Base-by-base conservation (phyloP, 2,329 filamentous ascomycete genomes). In the Colletotrichum lindemuthianum region DNA sequence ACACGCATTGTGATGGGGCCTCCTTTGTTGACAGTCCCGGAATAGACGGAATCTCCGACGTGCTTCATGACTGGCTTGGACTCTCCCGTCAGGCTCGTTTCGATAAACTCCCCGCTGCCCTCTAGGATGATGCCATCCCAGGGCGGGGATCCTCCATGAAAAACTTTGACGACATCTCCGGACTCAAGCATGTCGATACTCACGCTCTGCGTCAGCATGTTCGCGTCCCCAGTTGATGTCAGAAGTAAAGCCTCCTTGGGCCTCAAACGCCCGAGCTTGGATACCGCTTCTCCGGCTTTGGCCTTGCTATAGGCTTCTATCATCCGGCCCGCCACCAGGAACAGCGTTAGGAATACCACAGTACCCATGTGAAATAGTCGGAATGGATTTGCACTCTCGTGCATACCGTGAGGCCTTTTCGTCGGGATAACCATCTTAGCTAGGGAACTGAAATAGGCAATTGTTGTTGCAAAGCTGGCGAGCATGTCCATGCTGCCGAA, bases 291-390 rank as follows among this genome's bases (percentile, higher is more conserved):
- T 1, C 87, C 88, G 7, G 87, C 84, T 88, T 4, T 54, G 16
- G 86, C 84, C 71, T 90, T 90, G 75, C 85, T 89, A 72, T 88
- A 88, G 2, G 87, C 86, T 75, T 90, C 88, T 4, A 85, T 72
- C 39, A 81, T 81, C 6, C 82, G 76, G 34, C 75, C 76, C 66
- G 68, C 61, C 6, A 90, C 79, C 40, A 90, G 81, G 71, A 90
- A 90, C 74, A 90, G 80, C 0, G 87, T 90, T 50, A 90, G 74
- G 67, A 90, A 89, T 5, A 89, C 86, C 2, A 90, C 88, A 0
- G 86, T 84, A 70, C 90, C 88, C 77, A 50, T 43, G 8, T 48
- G 44, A 1, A 24, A 48, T 24, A 24, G 44, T 7, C 44, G 44
- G 3, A 11, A 48, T 24, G 44, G 44, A 1, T 24, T 2, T 7